Evolutionary conservation across 192 early-diverging fungal species (phyloP).

Genomic region (Mortierella antarctica): DNA sequence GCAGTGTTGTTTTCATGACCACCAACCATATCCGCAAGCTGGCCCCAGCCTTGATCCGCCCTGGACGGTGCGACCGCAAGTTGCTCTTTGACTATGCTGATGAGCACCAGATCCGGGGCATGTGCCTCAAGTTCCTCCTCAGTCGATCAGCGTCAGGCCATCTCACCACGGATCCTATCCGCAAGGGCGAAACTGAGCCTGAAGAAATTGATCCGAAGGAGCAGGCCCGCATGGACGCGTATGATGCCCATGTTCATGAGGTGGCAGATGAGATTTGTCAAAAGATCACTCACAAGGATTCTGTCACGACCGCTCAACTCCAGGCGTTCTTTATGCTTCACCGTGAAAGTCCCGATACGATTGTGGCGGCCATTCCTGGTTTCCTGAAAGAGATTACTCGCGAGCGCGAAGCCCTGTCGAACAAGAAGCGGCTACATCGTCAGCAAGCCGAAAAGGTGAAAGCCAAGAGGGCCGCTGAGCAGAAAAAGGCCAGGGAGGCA

Average conservation of each 20-base stretch:
- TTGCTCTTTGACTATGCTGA: slow-evolving; percentile 62
- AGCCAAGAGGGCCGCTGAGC: slow-evolving; percentile 26
- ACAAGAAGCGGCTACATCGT: slow-evolving; percentile 32
- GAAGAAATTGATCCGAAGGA: slow-evolving; percentile 22
- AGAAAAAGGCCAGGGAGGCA: slow-evolving; percentile 44
- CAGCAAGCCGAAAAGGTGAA: slow-evolving; percentile 30
- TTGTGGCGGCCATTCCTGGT: slow-evolving; percentile 28
- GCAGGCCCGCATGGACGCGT: slow-evolving; percentile 32
- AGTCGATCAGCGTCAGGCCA: slow-evolving; percentile 31
- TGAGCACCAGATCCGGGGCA: slow-evolving; percentile 52
- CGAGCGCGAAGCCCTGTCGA: slow-evolving; percentile 22
- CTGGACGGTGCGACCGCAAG: slow-evolving; percentile 64
- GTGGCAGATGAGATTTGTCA: slow-evolving; percentile 32
- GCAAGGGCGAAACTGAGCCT: no score
- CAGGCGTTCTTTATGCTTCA: slow-evolving; percentile 54
- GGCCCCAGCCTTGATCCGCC: slow-evolving; percentile 62
- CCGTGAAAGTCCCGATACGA: slow-evolving; percentile 43
- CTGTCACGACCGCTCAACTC: slow-evolving; percentile 46
- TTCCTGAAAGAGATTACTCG: slow-evolving; percentile 32
- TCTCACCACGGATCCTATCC: slow-evolving; percentile 1
- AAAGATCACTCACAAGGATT: slow-evolving; percentile 25
- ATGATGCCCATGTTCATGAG: slow-evolving; percentile 33
- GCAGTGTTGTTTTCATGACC: slow-evolving; percentile 63
- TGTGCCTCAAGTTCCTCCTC: slow-evolving; percentile 57
- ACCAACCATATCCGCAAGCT: slow-evolving; percentile 59